Conservation (phyloP, 257 asterid genomes). For the Gentiana dahurica region DNA sequence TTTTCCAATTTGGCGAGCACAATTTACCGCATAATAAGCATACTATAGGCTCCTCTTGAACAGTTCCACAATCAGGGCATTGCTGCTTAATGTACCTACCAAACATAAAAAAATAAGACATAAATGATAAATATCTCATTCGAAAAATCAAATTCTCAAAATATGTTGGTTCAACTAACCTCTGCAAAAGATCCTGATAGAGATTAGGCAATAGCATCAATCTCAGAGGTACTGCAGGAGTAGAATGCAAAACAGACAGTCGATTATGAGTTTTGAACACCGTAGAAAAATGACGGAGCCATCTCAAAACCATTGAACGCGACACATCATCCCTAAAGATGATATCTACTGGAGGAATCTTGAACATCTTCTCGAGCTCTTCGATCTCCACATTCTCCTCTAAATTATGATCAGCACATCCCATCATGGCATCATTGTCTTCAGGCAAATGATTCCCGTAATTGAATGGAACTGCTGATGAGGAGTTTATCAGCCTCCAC, state of each 20-base stretch:
- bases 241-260: conserved; percentile 35
- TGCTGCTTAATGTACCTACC: conserved; percentile 71
- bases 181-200: conserved; percentile 88
- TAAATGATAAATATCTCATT: background rate
- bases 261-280: conserved; percentile 32
- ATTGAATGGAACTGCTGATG: conserved; percentile 46
- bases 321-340: conserved; percentile 43
- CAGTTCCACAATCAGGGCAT: conserved; percentile 68
- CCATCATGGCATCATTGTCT: conserved; percentile 31
- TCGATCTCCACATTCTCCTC: conserved; percentile 61
- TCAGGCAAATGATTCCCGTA: conserved; percentile 31
- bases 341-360: conserved; percentile 56
- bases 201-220: conserved; percentile 74
- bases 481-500: conserved; percentile 68
- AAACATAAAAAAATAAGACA: conserved; percentile 12
- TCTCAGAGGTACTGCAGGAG: conserved; percentile 77
- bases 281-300: conserved; percentile 54
- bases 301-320: conserved; percentile 42
- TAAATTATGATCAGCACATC: conserved; percentile 12
- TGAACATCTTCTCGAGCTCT: conserved; percentile 63
- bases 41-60: conserved; percentile 72
- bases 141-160: conserved; percentile 4
- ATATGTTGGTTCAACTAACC: conserved; percentile 30
- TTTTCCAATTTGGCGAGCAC: conserved; percentile 86
- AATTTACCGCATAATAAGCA: conserved; percentile 88